Evolutionary conservation across 2,329 filamentous ascomycete genomes (phyloP), one percentile per base, ranked within the genome.

Genomic region (Harringtonia aguacate): DNA sequence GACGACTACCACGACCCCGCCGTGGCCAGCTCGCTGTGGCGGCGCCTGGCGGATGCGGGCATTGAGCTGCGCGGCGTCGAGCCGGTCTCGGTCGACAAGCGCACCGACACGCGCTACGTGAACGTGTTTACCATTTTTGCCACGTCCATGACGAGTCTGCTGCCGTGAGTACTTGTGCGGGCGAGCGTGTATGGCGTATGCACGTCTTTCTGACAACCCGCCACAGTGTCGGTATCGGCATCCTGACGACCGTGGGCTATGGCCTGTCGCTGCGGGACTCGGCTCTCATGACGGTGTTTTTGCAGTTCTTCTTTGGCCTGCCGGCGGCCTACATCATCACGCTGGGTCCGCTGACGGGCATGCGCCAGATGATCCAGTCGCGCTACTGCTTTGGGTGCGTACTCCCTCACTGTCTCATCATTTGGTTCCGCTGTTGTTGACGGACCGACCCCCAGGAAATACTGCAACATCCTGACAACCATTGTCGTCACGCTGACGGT

Each of bases 361-460:
- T 81, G 68, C 67, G 78, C 17, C 77, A 81, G 57, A 77, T 82
- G 68, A 70, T 81, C 8, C 76, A 79, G 52, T 77, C 78, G 7
- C 66, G 78, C 18, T 82, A 73, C 56, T 73, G 72, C 36, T 82
- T 79, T 55, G 77, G 75, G 64, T 73, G 59, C 43, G n/a, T n/a
- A n/a, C n/a, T n/a, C 59, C 20, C 10, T 21, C 8, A 4, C 20
- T 45, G 20, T 24, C 17, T 35, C 43, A 36, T 15, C 36, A 20
- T 36, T 31, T 20, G 12, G 35, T 18, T 36, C 28, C n/a, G n/a
- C n/a, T n/a, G n/a, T n/a, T n/a, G n/a, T n/a, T n/a, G n/a, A n/a
- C n/a, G 12, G 12, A 21, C 28, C 24, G 17, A 15, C 33, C 24
- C 15, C 17, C 3, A 0, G 10, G 20, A 20, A 17, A n/a, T 17